Conservation (phyloP, 2,329 filamentous ascomycete genomes). For the Cladosporium sp. region DNA sequence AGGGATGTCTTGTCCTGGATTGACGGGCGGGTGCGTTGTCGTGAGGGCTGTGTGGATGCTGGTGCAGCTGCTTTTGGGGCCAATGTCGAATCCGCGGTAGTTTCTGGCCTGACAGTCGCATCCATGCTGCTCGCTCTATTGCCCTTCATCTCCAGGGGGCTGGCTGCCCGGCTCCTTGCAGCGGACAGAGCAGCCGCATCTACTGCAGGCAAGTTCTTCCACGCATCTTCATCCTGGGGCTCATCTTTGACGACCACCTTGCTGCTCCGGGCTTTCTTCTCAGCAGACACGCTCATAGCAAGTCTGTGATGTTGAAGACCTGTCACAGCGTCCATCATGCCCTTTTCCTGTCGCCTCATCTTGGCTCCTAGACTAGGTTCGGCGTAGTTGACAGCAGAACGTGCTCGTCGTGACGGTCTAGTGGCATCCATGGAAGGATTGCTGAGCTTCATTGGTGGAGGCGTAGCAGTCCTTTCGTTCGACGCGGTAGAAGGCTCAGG, state of each 20-base stretch:
- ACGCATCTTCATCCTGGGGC: conserved; percentile 26
- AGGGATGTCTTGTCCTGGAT: background rate
- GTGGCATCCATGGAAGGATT: conserved; percentile 37
- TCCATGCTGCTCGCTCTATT: conserved; percentile 7
- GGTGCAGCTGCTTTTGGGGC: background rate
- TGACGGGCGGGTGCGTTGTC: background rate
- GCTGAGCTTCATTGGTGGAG: conserved; percentile 45
- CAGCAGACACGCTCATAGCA: conserved; percentile 32
- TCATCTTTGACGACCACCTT: conserved; percentile 35
- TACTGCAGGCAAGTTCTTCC: conserved; percentile 26
- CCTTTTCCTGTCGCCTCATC: conserved; percentile 52
- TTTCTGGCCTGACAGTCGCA: background rate
- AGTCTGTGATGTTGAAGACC: conserved; percentile 34
- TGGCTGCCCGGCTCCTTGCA: conserved; percentile 8
- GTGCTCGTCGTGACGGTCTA: conserved; percentile 48
- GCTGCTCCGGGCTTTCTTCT: conserved; percentile 20
- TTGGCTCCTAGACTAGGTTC: conserved; percentile 52
- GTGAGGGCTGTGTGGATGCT: background rate
- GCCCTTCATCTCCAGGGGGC: conserved; percentile 3
- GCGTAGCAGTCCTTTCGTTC: conserved; percentile 40
- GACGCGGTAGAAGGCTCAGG: conserved; percentile 45
- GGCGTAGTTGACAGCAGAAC: conserved; percentile 52
- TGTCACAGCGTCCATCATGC: conserved; percentile 49
- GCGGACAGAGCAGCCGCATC: background rate
- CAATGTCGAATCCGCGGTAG: background rate